Evolutionary conservation across 2,329 filamentous ascomycete genomes (phyloP).

Genomic region (Arthrinium puccinioides): DNA sequence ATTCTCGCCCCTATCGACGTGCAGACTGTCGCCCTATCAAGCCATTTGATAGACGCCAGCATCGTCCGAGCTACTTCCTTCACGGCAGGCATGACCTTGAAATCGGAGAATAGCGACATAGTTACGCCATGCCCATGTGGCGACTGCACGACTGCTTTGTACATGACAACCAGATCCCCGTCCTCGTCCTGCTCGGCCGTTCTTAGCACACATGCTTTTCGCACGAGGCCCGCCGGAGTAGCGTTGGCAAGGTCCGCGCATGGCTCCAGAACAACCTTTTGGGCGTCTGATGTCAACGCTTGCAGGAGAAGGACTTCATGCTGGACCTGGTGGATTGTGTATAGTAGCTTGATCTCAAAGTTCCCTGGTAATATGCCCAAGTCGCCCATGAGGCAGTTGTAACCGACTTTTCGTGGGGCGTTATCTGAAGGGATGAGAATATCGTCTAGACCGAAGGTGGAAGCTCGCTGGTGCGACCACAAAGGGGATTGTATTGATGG

Average conservation of each 20-base stretch:
- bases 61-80: background rate
- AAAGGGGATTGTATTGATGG: too few relatives aligned
- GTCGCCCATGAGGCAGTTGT: background rate
- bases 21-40: background rate
- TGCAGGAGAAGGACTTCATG: background rate
- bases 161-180: background rate
- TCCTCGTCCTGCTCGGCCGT: too few relatives aligned
- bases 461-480: background rate
- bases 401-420: background rate
- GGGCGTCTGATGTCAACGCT: background rate
- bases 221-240: too few relatives aligned
- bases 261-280: background rate
- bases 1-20: background rate
- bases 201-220: too few relatives aligned
- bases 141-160: background rate
- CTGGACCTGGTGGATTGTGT: background rate
- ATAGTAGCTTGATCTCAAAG: background rate
- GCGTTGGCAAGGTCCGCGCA: background rate
- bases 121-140: background rate
- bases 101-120: background rate
- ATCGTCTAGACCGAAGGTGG: background rate
- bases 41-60: background rate
- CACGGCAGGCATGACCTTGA: background rate
- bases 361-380: background rate
- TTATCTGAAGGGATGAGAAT: background rate